Base-by-base conservation (phyloP, 1,284 basidiomycete genomes). In the Pseudozyma hubeiensis region DNA sequence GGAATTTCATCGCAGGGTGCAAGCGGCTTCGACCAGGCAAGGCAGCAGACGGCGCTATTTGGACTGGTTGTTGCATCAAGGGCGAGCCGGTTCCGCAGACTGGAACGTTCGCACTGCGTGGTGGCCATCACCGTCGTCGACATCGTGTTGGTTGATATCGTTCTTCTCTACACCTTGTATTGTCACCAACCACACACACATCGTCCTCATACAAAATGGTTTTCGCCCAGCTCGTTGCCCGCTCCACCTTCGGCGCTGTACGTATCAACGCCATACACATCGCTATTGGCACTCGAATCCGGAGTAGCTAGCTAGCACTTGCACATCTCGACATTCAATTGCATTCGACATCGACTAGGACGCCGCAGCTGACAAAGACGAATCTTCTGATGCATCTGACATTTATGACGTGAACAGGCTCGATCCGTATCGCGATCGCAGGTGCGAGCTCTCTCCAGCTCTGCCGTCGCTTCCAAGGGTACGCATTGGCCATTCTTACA, bases 401-500 rank as follows among this genome's bases (percentile, higher is more conserved):
- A 19, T 50, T 16, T n/a, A 37, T 30, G 43, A 50, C 35, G 48
- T 52, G 24, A 51, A 66, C 70, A 77, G 71, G 65, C 65, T 58
- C 75, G 77, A 53, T 70, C 71, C 45, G 61, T 68, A 44, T 67
- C 70, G 60, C 62, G 64, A 44, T 54, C 62, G 9, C 74, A 77
- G 70, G 64, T 64, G 19, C 81, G 81, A 53, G 76, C 77, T 48
- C 53, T 83, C 51, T 81, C 81, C 41, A 78, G 77, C 65, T 79
- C 81, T 47, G 76, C 75, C 41, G 74, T 75, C 24, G 77, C 75
- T 54, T 77, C 78, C 64, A 82, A 80, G 76, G 79, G 79, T 79
- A 63, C 48, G 77, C 71, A 59, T 62, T 56, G 56, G 53, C 56
- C 66, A 41, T 35, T 33, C 40, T 41, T 29, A 31, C 7, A 4